phyloP scores from a whole-genome alignment of 169 alveolate genomes.

The Eimeria mitis region DNA sequence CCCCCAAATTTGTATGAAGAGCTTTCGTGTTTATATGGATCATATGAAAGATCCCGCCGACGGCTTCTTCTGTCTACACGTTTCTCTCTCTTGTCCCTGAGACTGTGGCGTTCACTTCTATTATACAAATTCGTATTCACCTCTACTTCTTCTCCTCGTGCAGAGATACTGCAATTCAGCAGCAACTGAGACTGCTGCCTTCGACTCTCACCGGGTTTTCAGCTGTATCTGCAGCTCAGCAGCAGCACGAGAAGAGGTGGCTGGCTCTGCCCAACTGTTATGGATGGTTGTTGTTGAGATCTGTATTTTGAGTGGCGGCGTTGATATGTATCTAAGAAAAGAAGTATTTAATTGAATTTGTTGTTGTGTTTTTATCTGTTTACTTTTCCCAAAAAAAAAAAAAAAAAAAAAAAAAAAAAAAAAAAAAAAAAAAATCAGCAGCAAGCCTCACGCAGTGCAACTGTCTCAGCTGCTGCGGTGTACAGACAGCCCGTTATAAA shows the following conservation, averaged over 20 bases:
- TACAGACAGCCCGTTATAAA: background rate
- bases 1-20: background rate
- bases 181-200: background rate
- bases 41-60: slow-evolving; percentile 14
- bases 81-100: background rate
- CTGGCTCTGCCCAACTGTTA: background rate
- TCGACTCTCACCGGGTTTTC: background rate
- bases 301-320: background rate
- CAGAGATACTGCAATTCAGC: background rate
- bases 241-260: background rate
- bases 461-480: slow-evolving; percentile 2
- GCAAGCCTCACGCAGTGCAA: background rate
- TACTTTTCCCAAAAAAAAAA: background rate
- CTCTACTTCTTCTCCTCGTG: background rate
- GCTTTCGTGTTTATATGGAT: background rate
- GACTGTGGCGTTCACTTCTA: background rate
- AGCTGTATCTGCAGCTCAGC: background rate
- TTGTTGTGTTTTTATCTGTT: background rate
- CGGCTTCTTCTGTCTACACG: background rate
- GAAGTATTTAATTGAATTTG: background rate
- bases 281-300: background rate
- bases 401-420: background rate
- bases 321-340: background rate
- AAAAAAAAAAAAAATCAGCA: background rate
- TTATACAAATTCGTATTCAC: background rate